Conservation (phyloP, 208 protist species). For the Trypanosoma cruzi region DNA sequence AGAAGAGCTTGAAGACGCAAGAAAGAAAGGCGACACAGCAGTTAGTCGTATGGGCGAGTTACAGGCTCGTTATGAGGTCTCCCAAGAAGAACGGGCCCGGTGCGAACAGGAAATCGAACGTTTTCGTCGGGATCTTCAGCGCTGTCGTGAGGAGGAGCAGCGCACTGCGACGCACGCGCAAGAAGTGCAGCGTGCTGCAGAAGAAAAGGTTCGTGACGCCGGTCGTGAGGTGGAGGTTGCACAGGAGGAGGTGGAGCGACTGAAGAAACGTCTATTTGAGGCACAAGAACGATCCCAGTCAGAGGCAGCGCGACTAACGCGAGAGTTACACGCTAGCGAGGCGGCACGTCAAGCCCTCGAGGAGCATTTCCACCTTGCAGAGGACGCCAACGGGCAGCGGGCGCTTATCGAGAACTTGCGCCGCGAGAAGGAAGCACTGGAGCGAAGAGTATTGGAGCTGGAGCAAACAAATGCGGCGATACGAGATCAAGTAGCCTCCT, state of each 20-base stretch:
- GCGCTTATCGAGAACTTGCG: constrained; percentile 49
- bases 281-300: constrained; percentile 53
- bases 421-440: constrained; percentile 69
- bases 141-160: constrained; percentile 18
- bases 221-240: constrained; percentile 39
- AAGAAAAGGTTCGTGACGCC: constrained; percentile 41
- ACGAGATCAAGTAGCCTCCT: constrained; percentile 76
- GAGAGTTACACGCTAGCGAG: constrained; percentile 90
- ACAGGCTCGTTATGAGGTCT: constrained; percentile 32
- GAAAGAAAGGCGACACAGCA: neutral
- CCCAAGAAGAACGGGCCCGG: constrained; percentile 34
- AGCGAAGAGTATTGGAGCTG: constrained; percentile 69
- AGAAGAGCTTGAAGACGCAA: constrained; percentile 17
- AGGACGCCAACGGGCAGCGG: constrained; percentile 48
- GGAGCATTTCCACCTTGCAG: constrained; percentile 63
- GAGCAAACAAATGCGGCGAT: constrained; percentile 82
- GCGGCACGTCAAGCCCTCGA: constrained; percentile 73
- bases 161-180: constrained; percentile 31
- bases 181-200: constrained; percentile 33
- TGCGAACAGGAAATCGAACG: constrained; percentile 29
- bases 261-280: constrained; percentile 25
- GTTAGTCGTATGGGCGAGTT: constrained; percentile 28
- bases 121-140: constrained; percentile 30
- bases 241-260: constrained; percentile 42
- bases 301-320: constrained; percentile 60